Conservation (phyloP, 768 basidiomycete species). For the Boletus rubroflammeus region DNA sequence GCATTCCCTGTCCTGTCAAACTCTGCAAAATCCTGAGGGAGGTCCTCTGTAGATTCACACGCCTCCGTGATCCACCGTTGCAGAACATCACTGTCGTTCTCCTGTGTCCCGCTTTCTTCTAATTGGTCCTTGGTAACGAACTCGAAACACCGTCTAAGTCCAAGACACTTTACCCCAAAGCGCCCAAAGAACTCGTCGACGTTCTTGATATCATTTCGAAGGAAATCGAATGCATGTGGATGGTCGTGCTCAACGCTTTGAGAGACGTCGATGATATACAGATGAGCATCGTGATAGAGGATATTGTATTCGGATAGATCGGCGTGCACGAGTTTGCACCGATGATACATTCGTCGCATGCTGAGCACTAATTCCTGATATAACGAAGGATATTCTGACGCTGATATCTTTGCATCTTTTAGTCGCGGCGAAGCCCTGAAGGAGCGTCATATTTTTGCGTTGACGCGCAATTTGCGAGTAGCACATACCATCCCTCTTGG, state of each 20-base stretch:
- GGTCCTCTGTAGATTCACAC: slow-evolving; percentile 19
- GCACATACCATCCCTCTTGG: slow-evolving; percentile 70
- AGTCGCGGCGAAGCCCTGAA: slow-evolving; percentile 86
- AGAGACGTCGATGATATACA: slow-evolving; percentile 96
- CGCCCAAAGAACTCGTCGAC: slow-evolving; percentile 88
- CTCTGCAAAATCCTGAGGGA: slow-evolving; percentile 9
- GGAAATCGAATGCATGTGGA: slow-evolving; percentile 92
- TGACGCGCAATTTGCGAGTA: slow-evolving; percentile 3
- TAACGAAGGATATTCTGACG: slow-evolving; percentile 49
- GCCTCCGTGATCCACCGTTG: slow-evolving; percentile 47
- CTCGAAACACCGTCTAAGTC: slow-evolving; percentile 80
- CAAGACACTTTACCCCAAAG: slow-evolving; percentile 71
- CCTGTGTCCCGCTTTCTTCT: slow-evolving; percentile 27
- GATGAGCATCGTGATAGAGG: slow-evolving; percentile 74
- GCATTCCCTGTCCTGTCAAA: slow-evolving; percentile 10
- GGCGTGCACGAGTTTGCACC: slow-evolving; percentile 93
- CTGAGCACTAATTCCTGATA: slow-evolving; percentile 80
- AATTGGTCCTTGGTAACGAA: slow-evolving; percentile 70
- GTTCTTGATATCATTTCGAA: slow-evolving; percentile 88
- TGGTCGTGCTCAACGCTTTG: slow-evolving; percentile 99
- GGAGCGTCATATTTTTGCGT: slow-evolving; percentile 1
- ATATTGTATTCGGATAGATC: slow-evolving; percentile 99
- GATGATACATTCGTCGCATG: slow-evolving; percentile 81
- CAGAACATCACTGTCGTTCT: slow-evolving; percentile 31
- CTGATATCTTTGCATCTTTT: slow-evolving; percentile 75